Base-by-base conservation (phyloP, 2,329 filamentous ascomycete species). In the Karstenula rhodostoma region DNA sequence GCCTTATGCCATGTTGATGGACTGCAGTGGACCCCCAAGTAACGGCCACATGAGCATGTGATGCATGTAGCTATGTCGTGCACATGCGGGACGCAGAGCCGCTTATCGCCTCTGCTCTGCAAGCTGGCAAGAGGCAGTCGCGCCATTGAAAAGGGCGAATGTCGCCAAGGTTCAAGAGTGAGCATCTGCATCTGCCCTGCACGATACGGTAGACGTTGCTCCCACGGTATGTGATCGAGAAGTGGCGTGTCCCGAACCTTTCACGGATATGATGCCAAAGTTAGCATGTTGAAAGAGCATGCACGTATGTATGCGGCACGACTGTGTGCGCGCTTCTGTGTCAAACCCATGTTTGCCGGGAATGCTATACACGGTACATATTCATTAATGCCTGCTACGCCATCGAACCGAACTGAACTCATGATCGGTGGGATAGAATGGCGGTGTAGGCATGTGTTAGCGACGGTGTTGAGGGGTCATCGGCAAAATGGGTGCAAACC, bases 21-120 rank as follows among this genome's bases (percentile, higher is more conserved):
- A 65, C 68, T 75, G 69, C 67, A 69, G 72, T 71, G 71, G 67
- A 67, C 66, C 70, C 66, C 67, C 58, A 69, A 67, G 65, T 57
- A 61, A 68, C 66, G 68, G 68, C 70, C 37, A 65, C 62, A 70
- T 57, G 68, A 66, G 66, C 70, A 70, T 65, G 58, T 59, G 64
- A 74, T 66, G 73, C 73, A 74, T 49, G 71, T 58, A 73, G 58
- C 57, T 67, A 77, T 77, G 73, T 75, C 72, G 73, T 76, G 74
- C 75, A 65, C 66, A 71, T 71, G 69, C 67, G 69, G 67, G 67
- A 49, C 46, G 64, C 64, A 66, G 71, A 69, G 69, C 68, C 68
- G 72, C 70, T 67, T 67, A 57, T 70, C 70, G 71, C 70, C 71
- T 74, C 70, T 69, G 61, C 62, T 64, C 62, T 65, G 70, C 67